Evolutionary conservation across 2,329 filamentous ascomycete species (phyloP).

Genomic region (Cladosporium halotolerans): DNA sequence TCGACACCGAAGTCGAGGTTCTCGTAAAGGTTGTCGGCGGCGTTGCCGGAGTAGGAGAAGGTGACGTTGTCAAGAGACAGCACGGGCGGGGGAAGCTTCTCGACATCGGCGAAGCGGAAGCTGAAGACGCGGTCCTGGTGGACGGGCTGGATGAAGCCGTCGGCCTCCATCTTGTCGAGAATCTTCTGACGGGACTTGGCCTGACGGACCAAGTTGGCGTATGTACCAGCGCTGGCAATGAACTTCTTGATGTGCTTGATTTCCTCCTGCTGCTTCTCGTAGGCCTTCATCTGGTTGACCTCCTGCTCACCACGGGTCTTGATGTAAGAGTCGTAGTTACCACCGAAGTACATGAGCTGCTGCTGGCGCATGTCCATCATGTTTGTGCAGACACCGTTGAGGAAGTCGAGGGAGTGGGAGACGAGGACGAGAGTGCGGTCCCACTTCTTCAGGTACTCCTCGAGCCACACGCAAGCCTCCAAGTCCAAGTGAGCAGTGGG

Average conservation of each 20-base stretch:
- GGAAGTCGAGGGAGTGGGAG: constrained; percentile 97
- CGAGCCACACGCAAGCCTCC: constrained; percentile 98
- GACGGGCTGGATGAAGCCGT: constrained; percentile 95
- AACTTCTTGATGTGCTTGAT: constrained; percentile 99
- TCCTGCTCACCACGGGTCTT: constrained; percentile 95
- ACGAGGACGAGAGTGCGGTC: constrained; percentile 93
- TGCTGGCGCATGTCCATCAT: constrained; percentile 98
- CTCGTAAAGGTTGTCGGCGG: constrained; percentile 89
- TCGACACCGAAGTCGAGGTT: constrained; percentile 97
- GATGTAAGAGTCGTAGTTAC: constrained; percentile 96
- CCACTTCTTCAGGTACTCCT: constrained; percentile 99
- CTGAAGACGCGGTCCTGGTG: constrained; percentile 80
- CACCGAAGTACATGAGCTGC: constrained; percentile 92
- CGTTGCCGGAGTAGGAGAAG: constrained; percentile 91
- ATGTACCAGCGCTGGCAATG: constrained; percentile 98
- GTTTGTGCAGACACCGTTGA: constrained; percentile 96
- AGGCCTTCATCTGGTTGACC: constrained; percentile 97
- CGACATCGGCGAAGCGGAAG: constrained; percentile 97
- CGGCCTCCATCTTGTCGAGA: constrained; percentile 99
- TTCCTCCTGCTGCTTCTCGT: constrained; percentile 98
- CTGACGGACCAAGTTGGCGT: constrained; percentile 97
- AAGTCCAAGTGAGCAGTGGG: constrained; percentile 98
- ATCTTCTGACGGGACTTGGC: constrained; percentile 99
- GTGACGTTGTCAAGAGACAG: constrained; percentile 95
- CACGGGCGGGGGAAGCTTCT: constrained; percentile 97